Percentiles rank a stretch among this genome's conserved stretches.
Conservation (phyloP, 805 yeast species). For the Candida sonorensis region DNA sequence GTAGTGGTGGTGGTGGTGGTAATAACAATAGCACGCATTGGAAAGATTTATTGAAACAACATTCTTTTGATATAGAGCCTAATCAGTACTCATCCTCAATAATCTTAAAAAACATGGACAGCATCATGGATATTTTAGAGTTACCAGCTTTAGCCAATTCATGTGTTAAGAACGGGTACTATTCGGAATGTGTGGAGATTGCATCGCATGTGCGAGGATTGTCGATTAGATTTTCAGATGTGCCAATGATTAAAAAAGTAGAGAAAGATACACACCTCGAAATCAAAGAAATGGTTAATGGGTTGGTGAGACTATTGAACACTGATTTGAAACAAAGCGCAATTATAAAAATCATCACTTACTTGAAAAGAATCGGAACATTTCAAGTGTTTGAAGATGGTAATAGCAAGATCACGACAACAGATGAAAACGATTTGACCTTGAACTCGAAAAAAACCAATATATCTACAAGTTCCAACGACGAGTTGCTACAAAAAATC, state of each 20-base stretch:
- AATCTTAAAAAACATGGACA: constrained; percentile 57
- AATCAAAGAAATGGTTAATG: constrained; percentile 55
- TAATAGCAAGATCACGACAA: too few species aligned
- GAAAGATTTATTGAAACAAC: constrained; percentile 17
- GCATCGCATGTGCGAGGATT: constrained; percentile 68
- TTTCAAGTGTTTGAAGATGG: constrained; percentile 23
- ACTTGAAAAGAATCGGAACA: constrained; percentile 62
- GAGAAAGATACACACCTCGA: constrained; percentile 48
- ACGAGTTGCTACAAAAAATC: constrained; percentile 41
- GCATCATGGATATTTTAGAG: constrained; percentile 71
- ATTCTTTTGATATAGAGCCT: constrained; percentile 7
- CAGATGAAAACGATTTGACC: too few species aligned
- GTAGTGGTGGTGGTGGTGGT: constrained; percentile 3
- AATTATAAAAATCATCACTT: constrained; percentile 70
- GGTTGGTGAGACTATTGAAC: constrained; percentile 59
- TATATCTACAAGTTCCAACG: constrained; percentile 11
- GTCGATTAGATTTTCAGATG: constrained; percentile 58
- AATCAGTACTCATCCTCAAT: constrained; percentile 1
- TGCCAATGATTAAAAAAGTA: constrained; percentile 43
- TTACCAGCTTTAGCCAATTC: constrained; percentile 76
- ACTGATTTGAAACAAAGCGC: constrained; percentile 78
- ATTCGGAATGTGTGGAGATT: constrained; percentile 83
- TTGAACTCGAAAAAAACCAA: too few species aligned
- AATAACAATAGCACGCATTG: constrained; percentile 13
- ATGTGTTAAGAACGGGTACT: constrained; percentile 82